phyloP scores from a whole-genome alignment of 176 grass and related monocot species.

The Musa troglodytarum region DNA sequence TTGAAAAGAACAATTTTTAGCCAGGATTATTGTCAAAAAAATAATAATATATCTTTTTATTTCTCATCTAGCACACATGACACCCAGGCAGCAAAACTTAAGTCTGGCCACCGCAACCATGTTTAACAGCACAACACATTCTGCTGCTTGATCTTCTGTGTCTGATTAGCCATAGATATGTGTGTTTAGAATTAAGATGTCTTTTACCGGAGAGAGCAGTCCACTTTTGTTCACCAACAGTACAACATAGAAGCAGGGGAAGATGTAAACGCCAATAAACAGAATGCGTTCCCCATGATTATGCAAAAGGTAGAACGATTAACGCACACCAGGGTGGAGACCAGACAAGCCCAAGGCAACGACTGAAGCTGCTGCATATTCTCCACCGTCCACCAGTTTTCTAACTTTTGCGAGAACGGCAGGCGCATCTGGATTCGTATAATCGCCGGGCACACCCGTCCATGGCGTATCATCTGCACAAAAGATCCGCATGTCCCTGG shows the following conservation, averaged over 20 bases:
- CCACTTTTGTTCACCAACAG: no score
- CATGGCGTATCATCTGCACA: constrained; percentile 83
- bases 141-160: not conserved
- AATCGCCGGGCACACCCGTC: constrained; percentile 79
- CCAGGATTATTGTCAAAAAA: not conserved
- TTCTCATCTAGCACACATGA: not conserved
- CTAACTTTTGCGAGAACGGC: constrained; percentile 65
- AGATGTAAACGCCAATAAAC: not conserved
- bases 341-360: constrained; percentile 55
- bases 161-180: not conserved
- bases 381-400: constrained; percentile 62
- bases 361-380: constrained; percentile 54
- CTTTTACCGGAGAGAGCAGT: no score
- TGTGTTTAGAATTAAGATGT: no score
- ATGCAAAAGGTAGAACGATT: constrained; percentile 1
- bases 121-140: not conserved
- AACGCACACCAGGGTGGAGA: constrained; percentile 47
- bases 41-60: not conserved
- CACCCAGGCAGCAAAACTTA: no score
- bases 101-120: no score
- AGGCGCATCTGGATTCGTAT: constrained; percentile 65
- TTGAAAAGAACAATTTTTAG: constrained; percentile 11
- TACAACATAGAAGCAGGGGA: not conserved
- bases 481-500: not conserved
- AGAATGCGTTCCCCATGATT: not conserved